Evolutionary conservation across 2,329 filamentous ascomycete genomes (phyloP).

Genomic region (Boeremia lycopersici): DNA sequence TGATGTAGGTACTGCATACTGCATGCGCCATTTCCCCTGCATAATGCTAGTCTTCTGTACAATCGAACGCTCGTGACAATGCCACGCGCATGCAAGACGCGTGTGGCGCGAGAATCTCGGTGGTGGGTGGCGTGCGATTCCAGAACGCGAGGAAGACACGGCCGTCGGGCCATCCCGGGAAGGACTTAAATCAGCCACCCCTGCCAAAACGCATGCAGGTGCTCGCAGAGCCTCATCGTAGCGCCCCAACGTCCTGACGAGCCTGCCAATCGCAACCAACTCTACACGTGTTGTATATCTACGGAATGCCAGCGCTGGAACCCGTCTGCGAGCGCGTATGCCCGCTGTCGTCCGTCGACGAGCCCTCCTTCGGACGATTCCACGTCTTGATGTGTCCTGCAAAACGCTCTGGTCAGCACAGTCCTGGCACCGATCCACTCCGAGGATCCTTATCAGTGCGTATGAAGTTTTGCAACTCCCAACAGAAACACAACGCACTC

Average conservation of each 20-base stretch:
- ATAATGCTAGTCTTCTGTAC: slow-evolving; percentile 9
- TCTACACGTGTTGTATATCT: slow-evolving; percentile 6
- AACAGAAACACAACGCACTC: slow-evolving; percentile 17
- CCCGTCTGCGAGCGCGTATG: slow-evolving; percentile 19
- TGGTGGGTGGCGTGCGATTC: slow-evolving; percentile 9
- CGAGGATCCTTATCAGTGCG: slow-evolving; percentile 12
- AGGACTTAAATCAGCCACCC: slow-evolving; percentile 5
- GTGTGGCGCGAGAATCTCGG: slow-evolving; percentile 12
- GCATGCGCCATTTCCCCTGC: slow-evolving; percentile 11
- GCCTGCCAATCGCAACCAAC: slow-evolving; percentile 5
- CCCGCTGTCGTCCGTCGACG: slow-evolving; percentile 42
- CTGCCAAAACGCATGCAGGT: slow-evolving; percentile 11
- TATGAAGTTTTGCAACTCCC: slow-evolving; percentile 17
- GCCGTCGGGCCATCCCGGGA: slow-evolving; percentile 15
- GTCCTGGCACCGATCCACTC: slow-evolving; percentile 23
- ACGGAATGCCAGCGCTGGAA: slow-evolving; percentile 6
- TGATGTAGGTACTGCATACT: neutral
- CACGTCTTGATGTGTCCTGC: slow-evolving; percentile 77
- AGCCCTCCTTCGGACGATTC: slow-evolving; percentile 65
- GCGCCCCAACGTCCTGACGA: slow-evolving; percentile 1
- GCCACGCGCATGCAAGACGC: slow-evolving; percentile 9
- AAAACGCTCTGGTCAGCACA: slow-evolving; percentile 22
- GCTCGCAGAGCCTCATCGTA: slow-evolving; percentile 19
- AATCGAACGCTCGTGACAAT: neutral
- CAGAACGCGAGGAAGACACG: slow-evolving; percentile 5